Evolutionary conservation across 1,139 yeast species (phyloP).

Genomic region (Magnusiomyces tetraspermus): DNA sequence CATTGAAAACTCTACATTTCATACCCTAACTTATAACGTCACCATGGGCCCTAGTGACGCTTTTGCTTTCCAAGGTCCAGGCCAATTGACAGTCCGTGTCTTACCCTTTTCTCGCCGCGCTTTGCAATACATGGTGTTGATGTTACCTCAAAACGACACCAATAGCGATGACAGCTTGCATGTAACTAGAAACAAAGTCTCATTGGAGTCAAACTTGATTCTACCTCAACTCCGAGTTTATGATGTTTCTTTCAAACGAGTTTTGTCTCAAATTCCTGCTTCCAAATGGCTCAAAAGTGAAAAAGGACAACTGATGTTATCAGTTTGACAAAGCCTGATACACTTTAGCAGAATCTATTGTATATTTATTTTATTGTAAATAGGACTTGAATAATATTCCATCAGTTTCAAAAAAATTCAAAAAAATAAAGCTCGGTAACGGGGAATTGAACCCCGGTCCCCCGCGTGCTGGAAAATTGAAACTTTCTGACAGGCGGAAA

Average conservation of each 20-base stretch:
- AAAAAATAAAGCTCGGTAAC: too few relatives aligned
- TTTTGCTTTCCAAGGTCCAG: constrained; percentile 36
- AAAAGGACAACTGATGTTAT: background rate
- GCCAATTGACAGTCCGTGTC: constrained; percentile 39
- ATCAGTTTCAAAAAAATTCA: too few relatives aligned
- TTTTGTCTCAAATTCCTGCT: background rate
- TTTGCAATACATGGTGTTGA: constrained; percentile 35
- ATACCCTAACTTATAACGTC: constrained; percentile 55
- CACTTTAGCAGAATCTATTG: too few relatives aligned
- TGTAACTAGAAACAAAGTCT: constrained; percentile 16
- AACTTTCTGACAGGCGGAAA: too few relatives aligned
- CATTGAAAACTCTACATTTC: constrained; percentile 66
- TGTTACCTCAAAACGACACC: constrained; percentile 14
- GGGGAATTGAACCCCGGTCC: too few relatives aligned
- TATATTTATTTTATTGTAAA: too few relatives aligned
- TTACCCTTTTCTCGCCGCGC: constrained; percentile 51
- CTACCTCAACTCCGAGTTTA: constrained; percentile 52
- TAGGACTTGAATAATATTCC: too few relatives aligned
- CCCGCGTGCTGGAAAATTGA: too few relatives aligned
- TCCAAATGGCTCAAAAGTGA: background rate
- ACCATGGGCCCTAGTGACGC: constrained; percentile 33
- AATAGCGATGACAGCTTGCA: constrained; percentile 13
- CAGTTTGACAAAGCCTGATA: too few relatives aligned
- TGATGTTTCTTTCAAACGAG: constrained; percentile 57
- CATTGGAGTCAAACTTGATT: constrained; percentile 28